Evolutionary conservation across 345 rosid species (phyloP).

Genomic region (Arabidopsis suecica): DNA sequence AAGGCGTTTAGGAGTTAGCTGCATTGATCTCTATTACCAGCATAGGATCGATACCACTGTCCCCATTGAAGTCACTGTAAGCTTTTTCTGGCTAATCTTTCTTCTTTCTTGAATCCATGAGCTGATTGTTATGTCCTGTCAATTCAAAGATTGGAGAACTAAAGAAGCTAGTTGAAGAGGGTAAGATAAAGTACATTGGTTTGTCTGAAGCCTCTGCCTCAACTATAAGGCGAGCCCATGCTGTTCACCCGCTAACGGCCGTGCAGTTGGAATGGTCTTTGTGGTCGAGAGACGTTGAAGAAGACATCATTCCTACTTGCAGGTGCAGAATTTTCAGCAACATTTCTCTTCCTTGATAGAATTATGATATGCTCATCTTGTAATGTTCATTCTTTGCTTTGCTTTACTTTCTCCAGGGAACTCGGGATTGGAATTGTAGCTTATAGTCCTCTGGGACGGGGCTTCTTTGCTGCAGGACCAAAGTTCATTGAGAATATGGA

Average conservation of each 20-base stretch:
- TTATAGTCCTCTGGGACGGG: conserved; percentile 69
- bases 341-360: not conserved
- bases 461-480: conserved; percentile 61
- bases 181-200: conserved; percentile 67
- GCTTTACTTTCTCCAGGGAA: conserved; percentile 48
- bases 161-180: conserved; percentile 68
- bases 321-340: not conserved
- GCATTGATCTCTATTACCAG: conserved; percentile 62
- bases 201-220: conserved; percentile 76
- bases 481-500: conserved; percentile 49
- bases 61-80: conserved; percentile 62
- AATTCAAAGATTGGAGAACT: conserved; percentile 51
- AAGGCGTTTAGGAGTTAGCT: conserved; percentile 54
- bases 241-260: conserved; percentile 60
- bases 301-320: conserved; percentile 52
- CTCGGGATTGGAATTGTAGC: conserved; percentile 77
- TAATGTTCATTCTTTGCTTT: not conserved
- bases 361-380: not conserved
- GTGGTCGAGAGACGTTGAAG: conserved; percentile 72
- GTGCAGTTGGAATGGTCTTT: conserved; percentile 73
- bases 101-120: not conserved
- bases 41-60: conserved; percentile 55
- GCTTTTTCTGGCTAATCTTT: not conserved
- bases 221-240: conserved; percentile 71
- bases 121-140: not conserved